Percentiles rank a stretch among this genome's conserved stretches.
These are phyloP conservation scores for Trichosporon faecale DNA, from an alignment of 1,284 basidiomycete genomes.

Conservation along the genomic window DNA sequence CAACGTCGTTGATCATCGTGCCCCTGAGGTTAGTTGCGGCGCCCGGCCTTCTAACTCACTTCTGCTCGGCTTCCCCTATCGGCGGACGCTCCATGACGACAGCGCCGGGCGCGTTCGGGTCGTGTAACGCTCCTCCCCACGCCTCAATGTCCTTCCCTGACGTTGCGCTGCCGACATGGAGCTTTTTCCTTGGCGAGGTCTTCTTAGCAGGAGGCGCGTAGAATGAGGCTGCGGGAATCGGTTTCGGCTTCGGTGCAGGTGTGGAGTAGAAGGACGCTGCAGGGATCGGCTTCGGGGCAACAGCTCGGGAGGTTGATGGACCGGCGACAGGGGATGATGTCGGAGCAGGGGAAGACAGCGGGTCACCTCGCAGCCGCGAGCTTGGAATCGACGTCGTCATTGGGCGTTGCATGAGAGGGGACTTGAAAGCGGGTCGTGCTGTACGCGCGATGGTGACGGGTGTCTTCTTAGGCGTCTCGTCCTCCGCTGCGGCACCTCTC, in stretches of 20 bases:
- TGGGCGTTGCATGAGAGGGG: conserved; percentile 10
- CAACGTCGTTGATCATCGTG: conserved; percentile 68
- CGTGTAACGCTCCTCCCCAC: conserved; percentile 46
- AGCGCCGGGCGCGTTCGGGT: conserved; percentile 71
- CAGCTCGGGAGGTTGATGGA: neutral
- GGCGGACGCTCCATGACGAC: conserved; percentile 81
- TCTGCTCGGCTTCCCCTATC: conserved; percentile 69
- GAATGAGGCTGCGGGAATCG: conserved; percentile 28
- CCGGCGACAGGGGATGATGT: neutral
- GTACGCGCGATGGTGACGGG: neutral
- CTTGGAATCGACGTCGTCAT: neutral
- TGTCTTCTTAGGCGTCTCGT: neutral
- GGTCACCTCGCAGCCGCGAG: conserved; percentile 1
- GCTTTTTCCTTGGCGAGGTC: conserved; percentile 32
- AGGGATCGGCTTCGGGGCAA: neutral
- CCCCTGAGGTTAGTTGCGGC: conserved; percentile 27
- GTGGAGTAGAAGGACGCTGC: conserved; percentile 35
- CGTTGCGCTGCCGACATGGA: neutral
- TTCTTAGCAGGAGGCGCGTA: conserved; percentile 32
- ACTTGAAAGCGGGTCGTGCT: conserved; percentile 27
- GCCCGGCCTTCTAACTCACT: conserved; percentile 54
- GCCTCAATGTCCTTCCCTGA: conserved; percentile 35
- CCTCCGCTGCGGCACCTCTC: neutral
- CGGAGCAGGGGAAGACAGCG: neutral
- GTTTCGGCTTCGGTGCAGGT: neutral